Evolutionary conservation across 2,329 filamentous ascomycete species (phyloP).

Genomic region (Apiospora arundinis): DNA sequence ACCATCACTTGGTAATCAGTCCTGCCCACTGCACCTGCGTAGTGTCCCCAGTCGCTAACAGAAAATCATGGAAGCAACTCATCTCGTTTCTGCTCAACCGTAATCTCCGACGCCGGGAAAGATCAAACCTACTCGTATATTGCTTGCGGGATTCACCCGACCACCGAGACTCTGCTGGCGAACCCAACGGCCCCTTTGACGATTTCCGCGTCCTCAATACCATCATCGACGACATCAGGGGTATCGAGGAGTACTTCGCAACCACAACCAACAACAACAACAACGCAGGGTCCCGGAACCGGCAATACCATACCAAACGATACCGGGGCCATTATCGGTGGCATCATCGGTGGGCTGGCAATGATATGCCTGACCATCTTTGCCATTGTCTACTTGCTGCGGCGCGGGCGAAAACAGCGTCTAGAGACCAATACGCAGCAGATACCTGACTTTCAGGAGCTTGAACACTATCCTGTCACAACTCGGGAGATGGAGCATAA

Average conservation of each 20-base stretch:
- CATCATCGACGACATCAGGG: neutral
- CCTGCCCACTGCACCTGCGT: neutral
- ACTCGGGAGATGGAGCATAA: neutral
- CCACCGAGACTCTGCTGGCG: conserved; percentile 1
- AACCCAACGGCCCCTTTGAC: neutral
- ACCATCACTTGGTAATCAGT: conserved; percentile 45
- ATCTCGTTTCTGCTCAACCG: conserved; percentile 10
- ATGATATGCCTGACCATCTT: conserved; percentile 18
- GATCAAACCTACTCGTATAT: conserved; percentile 19
- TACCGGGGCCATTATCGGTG: conserved; percentile 22
- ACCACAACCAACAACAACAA: neutral
- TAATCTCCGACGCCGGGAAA: conserved; percentile 1
- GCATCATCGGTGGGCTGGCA: conserved; percentile 8
- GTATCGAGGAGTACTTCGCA: neutral
- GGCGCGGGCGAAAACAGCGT: neutral
- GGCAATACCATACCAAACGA: neutral
- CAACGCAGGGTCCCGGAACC: neutral
- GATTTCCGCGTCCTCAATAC: neutral
- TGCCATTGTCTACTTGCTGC: neutral
- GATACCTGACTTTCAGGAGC: neutral
- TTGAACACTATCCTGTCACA: too few relatives aligned
- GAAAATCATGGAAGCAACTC: neutral
- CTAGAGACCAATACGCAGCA: neutral
- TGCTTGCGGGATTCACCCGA: neutral
- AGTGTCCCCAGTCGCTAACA: neutral